Evolutionary conservation across 129 eudicot species (phyloP).

Genomic region (Calendula officinalis): DNA sequence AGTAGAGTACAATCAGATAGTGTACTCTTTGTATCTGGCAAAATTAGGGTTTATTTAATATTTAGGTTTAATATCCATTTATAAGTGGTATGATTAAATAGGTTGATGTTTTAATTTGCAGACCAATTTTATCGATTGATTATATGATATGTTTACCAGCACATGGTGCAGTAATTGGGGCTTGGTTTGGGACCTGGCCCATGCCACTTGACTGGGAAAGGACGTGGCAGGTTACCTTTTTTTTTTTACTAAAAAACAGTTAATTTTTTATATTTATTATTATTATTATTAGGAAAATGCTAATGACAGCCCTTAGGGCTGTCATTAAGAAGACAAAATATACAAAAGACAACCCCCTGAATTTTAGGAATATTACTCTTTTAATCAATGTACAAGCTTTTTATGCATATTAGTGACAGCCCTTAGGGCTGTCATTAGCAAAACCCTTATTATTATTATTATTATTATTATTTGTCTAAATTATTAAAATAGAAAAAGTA

Average conservation of each 20-base stretch:
- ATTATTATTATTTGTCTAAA: no score
- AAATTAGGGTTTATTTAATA: neutral
- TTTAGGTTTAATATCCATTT: constrained; percentile 1
- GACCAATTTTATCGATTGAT: constrained; percentile 54
- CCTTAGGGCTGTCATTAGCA: no score
- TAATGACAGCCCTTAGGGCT: no score
- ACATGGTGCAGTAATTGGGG: constrained; percentile 84
- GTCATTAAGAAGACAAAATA: no score
- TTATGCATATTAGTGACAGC: no score
- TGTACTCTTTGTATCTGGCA: neutral
- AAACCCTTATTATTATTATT: no score
- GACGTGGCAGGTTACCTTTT: constrained; percentile 75
- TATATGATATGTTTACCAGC: constrained; percentile 80
- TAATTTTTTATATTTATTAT: no score
- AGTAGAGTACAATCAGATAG: constrained; percentile 8
- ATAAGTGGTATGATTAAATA: constrained; percentile 2
- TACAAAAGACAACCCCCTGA: no score
- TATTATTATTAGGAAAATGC: no score
- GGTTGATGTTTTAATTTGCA: constrained; percentile 28
- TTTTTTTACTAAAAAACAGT: neutral
- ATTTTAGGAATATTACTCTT: no score
- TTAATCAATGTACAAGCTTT: no score
- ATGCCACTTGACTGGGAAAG: constrained; percentile 99
- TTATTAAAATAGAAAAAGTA: no score
- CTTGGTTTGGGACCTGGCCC: constrained; percentile 99